Percentiles rank a stretch among this genome's conserved stretches.
These are phyloP conservation scores for Nepenthes mirabilis DNA, from an alignment of 148 eudicot genomes.

Conservation along the genomic window DNA sequence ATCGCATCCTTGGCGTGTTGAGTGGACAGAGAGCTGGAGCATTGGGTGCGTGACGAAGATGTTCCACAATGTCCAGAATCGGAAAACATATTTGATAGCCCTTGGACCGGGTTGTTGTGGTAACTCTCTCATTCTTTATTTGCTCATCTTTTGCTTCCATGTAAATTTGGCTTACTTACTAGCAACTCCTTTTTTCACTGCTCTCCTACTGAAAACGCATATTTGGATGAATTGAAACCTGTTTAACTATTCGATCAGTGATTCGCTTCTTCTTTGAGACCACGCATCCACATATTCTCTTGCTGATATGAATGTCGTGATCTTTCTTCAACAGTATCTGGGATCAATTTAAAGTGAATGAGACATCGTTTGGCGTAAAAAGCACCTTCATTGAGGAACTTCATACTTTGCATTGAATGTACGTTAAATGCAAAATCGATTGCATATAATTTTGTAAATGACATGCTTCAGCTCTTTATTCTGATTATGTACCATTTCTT, in stretches of 20 bases:
- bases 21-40: constrained; percentile 71
- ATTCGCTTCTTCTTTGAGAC: too few relatives aligned
- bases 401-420: too few relatives aligned
- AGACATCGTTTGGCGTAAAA: constrained; percentile 78
- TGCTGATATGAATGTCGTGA: constrained; percentile 5
- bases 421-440: too few relatives aligned
- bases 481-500: too few relatives aligned
- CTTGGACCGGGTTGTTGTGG: constrained; percentile 62
- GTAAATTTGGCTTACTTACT: too few relatives aligned
- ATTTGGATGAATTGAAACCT: too few relatives aligned
- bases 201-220: too few relatives aligned
- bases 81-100: constrained; percentile 66
- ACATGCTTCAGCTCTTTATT: too few relatives aligned
- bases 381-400: constrained; percentile 68
- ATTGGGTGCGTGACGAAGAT: constrained; percentile 83
- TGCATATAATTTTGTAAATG: too few relatives aligned
- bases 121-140: constrained; percentile 11
- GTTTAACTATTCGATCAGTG: too few relatives aligned
- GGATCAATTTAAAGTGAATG: constrained; percentile 96
- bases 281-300: background rate
- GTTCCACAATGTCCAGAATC: constrained; percentile 56
- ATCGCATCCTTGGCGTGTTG: constrained; percentile 65
- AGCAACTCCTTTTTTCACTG: too few relatives aligned
- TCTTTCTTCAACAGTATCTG: constrained; percentile 45
- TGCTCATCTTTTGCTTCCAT: background rate